Base-by-base conservation (phyloP, 2,329 filamentous ascomycete genomes). In the Epichloe coenophiala region DNA sequence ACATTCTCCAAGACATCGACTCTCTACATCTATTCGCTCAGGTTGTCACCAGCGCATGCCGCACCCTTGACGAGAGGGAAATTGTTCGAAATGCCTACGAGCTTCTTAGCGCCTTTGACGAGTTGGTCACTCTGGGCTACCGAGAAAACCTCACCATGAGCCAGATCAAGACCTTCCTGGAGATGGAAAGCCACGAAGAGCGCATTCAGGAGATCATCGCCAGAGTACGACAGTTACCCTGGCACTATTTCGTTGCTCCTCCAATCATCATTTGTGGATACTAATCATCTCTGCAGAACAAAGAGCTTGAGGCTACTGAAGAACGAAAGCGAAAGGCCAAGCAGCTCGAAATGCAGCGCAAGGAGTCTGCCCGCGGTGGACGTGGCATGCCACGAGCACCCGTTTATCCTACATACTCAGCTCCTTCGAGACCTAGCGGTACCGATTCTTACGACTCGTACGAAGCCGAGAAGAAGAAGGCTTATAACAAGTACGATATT, bases 151-250 rank as follows among this genome's bases (percentile, higher is more conserved):
- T 98, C 59, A 94, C 91, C 23, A 80, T 98, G 61, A 88, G 83
- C 69, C 94, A 98, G 71, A 98, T 98, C 75, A 96, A 94, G 78
- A 96, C 93, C 2, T 98, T 98, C 76, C 70, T 98, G 59, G 94
- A 97, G 65, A 98, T 98, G 93, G 93, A 98, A 70, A 93, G 86
- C 69, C 93, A 98, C 63, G 94, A 98, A 71, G 93, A 98, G 76
- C 83, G 93, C 65, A 97, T 98, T 59, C 93, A 98, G 69, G 93
- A 96, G 65, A 98, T 96, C 56, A 96, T 96, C 64, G 88, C 89
- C 55, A 78, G 88, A 66, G 86, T 91, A 80, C 55, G 75, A 40
- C 43, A 21, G 8, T 40, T 36, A 33, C 12, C 7, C 23, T 19
- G 19, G 7, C 19, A 15, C 5, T 33, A 17, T 17, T 17, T 19